Evolutionary conservation across 352 stramenopile genomes (phyloP).

Genomic region (Globisporangium acanthophoron): DNA sequence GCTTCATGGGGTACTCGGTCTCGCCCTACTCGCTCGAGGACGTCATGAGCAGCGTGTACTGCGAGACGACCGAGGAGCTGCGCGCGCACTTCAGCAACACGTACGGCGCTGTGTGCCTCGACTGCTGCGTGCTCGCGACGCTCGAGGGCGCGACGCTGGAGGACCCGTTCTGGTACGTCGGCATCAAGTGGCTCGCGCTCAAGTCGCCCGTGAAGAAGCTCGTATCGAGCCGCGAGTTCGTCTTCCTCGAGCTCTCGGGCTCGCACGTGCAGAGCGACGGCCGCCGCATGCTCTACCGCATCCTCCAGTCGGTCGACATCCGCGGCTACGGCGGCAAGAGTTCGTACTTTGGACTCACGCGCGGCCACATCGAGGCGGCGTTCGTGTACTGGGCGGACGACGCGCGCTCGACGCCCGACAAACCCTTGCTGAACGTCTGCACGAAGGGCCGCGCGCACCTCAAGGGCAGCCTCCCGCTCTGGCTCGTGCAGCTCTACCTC

Average conservation of each 20-base stretch:
- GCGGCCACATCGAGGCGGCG: conserved; percentile 49
- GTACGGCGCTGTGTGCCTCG: conserved; percentile 50
- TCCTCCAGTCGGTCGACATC: conserved; percentile 58
- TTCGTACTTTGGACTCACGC: conserved; percentile 65
- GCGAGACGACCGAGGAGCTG: conserved; percentile 50
- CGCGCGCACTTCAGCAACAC: conserved; percentile 29
- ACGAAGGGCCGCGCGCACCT: conserved; percentile 53
- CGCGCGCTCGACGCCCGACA: conserved; percentile 5
- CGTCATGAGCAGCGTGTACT: conserved; percentile 55
- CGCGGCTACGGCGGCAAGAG: conserved; percentile 50
- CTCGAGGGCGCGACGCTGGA: conserved; percentile 54
- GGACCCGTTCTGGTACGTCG: conserved; percentile 74
- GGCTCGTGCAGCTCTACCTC: conserved; percentile 52
- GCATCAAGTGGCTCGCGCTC: conserved; percentile 70
- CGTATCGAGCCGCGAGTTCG: conserved; percentile 59
- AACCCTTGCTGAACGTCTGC: conserved; percentile 40
- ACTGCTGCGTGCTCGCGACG: conserved; percentile 57
- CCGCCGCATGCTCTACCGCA: conserved; percentile 54
- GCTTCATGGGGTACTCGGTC: conserved; percentile 59
- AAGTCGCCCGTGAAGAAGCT: conserved; percentile 56
- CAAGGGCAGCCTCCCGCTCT: conserved; percentile 54
- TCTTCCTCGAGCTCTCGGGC: conserved; percentile 64
- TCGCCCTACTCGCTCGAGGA: conserved; percentile 60
- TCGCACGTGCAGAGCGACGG: conserved; percentile 41
- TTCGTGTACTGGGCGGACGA: conserved; percentile 71